phyloP scores from a whole-genome alignment of 768 basidiomycete species.

The Boletus vermiculosoides region DNA sequence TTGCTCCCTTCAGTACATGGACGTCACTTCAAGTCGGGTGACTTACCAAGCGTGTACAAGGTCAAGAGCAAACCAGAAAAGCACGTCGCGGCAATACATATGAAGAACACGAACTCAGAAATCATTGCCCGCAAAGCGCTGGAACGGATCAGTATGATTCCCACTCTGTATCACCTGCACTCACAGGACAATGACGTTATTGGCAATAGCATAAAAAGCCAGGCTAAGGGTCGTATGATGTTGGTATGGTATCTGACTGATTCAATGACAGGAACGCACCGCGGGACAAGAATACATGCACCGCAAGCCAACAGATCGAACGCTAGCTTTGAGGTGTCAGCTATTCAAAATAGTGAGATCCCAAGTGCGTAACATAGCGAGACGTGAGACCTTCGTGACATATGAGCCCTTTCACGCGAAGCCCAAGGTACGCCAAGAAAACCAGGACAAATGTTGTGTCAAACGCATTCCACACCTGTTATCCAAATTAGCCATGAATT shows the following conservation, averaged over 20 bases:
- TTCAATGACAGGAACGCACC: constrained; percentile 39
- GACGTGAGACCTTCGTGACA: constrained; percentile 46
- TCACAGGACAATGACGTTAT: constrained; percentile 77
- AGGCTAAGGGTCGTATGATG: constrained; percentile 40
- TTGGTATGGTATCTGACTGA: background rate
- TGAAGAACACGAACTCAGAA: constrained; percentile 75
- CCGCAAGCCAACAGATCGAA: constrained; percentile 86
- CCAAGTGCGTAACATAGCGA: background rate
- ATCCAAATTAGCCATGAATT: constrained; percentile 1
- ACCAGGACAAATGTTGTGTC: constrained; percentile 73
- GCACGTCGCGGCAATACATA: constrained; percentile 71
- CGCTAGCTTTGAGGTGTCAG: constrained; percentile 52
- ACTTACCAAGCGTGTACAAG: constrained; percentile 48
- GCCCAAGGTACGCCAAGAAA: constrained; percentile 62
- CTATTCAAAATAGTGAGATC: constrained; percentile 27
- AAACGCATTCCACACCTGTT: constrained; percentile 88
- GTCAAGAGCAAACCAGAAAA: constrained; percentile 75
- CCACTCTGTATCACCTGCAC: constrained; percentile 20
- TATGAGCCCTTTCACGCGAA: constrained; percentile 64
- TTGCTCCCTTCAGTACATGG: constrained; percentile 31
- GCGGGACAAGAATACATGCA: constrained; percentile 82
- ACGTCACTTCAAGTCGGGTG: background rate
- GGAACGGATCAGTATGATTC: constrained; percentile 7
- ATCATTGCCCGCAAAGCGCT: constrained; percentile 85
- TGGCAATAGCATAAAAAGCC: constrained; percentile 77